Base-by-base conservation (phyloP, 2,329 filamentous ascomycete species). In the Botryotinia convoluta region DNA sequence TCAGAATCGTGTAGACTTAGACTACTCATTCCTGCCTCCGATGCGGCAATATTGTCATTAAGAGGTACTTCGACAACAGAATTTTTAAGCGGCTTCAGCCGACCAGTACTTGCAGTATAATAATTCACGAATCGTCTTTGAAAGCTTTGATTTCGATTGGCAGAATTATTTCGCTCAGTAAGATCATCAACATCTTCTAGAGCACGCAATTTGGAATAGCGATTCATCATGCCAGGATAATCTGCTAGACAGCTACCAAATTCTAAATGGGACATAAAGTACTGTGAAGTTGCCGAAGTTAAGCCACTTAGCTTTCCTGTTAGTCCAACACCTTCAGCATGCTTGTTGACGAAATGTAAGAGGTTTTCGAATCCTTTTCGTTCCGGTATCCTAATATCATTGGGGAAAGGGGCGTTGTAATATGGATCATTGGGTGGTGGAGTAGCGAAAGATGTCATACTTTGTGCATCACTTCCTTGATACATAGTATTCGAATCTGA, bases 51-150 rank as follows among this genome's bases (percentile, higher is more conserved):
- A n/a, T 71, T 75, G 64, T 78, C 75, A 37, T 75, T 63, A 45
- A 73, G 77, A 16, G 69, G 68, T 65, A 73, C 74, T 54, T 73
- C 73, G 18, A 44, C 74, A 73, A 74, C 61, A 39, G 71, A 76
- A 64, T 75, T 75, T 76, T 85, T 84, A 22, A 81, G 81, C 72
- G 82, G 81, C 77, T 92, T 94, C 3, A 87, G 86, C 74, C 89
- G 86, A 5, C 94, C 94, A 16, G 92, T 91, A 76, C 92, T 94
- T n/a, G 92, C 88, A 1, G 94, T 97, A 80, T 95, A 97, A 81
- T 97, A 97, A 80, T 97, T 97, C 73, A 93, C 86, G 78, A 97
- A 97, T 26, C 94, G 87, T 18, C 96, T 88, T 70, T 91, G 85
- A 3, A 85, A 83, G 2, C 84, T 83, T 76, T 60, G 67, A 62